Conservation (phyloP, 2,329 filamentous ascomycete genomes). For the Fusarium fracticaudum region DNA sequence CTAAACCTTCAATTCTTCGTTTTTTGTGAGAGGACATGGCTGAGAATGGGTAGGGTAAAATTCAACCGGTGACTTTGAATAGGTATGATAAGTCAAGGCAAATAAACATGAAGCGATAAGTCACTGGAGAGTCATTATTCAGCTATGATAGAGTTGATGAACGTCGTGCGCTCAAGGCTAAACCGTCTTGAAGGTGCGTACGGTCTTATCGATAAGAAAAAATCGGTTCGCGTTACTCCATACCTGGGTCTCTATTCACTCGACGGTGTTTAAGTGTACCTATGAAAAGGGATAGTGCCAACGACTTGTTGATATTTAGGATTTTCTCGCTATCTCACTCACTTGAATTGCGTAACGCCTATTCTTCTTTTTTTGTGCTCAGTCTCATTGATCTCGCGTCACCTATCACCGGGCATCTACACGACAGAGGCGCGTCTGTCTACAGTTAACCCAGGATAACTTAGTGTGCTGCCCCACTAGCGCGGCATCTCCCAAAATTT, state of each 20-base stretch:
- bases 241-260: background rate
- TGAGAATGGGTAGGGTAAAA: background rate
- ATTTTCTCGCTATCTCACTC: background rate
- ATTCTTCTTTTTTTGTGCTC: background rate
- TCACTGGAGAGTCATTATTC: background rate
- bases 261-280: background rate
- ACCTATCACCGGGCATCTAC: conserved; percentile 20
- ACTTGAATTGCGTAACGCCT: background rate
- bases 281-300: background rate
- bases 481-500: conserved; percentile 43
- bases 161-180: background rate
- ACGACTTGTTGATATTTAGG: background rate
- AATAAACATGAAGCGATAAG: background rate
- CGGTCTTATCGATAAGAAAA: conserved; percentile 32
- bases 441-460: background rate
- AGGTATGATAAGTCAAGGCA: background rate
- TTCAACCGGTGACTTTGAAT: background rate
- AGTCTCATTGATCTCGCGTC: background rate
- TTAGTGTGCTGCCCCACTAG: conserved; percentile 31
- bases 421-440: conserved; percentile 23
- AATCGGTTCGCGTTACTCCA: background rate
- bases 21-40: conserved; percentile 48
- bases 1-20: conserved; percentile 47
- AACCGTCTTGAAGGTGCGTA: background rate
- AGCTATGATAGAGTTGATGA: background rate